phyloP scores from a whole-genome alignment of 257 asterid species.

The Gynochthodes officinalis region DNA sequence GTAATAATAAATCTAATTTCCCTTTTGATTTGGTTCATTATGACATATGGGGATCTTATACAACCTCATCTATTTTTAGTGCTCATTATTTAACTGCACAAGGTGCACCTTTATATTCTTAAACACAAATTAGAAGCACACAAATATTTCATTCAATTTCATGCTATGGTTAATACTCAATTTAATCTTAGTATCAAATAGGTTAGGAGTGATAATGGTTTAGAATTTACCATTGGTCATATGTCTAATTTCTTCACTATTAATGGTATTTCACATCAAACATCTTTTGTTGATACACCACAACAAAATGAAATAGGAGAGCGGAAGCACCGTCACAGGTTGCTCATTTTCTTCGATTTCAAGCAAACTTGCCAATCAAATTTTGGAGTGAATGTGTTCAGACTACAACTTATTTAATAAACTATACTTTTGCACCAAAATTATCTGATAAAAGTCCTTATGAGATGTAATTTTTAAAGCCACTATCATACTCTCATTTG shows the following conservation, averaged over 20 bases:
- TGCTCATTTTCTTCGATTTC: neutral
- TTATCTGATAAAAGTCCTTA: neutral
- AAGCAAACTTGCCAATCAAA: neutral
- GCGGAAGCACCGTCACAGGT: neutral
- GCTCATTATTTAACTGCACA: neutral
- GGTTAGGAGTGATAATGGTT: too few relatives aligned
- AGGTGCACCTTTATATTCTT: neutral
- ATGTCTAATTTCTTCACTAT: neutral
- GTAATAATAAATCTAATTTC: neutral
- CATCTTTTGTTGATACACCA: neutral
- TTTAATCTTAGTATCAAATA: neutral
- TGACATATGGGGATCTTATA: neutral
- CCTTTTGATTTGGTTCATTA: neutral
- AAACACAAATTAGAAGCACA: neutral
- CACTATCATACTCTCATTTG: neutral
- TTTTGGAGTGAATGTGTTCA: neutral
- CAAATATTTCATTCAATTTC: neutral
- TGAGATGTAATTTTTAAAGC: too few relatives aligned
- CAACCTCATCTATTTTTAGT: neutral
- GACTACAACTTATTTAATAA: neutral
- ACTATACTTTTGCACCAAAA: neutral
- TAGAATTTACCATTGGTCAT: too few relatives aligned
- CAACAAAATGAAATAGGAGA: conserved; percentile 3
- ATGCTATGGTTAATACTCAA: neutral
- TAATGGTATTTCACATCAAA: neutral